These are phyloP conservation scores for Rhynchosporium agropyri DNA, from an alignment of 2,329 filamentous ascomycete species.

Conservation along the genomic window DNA sequence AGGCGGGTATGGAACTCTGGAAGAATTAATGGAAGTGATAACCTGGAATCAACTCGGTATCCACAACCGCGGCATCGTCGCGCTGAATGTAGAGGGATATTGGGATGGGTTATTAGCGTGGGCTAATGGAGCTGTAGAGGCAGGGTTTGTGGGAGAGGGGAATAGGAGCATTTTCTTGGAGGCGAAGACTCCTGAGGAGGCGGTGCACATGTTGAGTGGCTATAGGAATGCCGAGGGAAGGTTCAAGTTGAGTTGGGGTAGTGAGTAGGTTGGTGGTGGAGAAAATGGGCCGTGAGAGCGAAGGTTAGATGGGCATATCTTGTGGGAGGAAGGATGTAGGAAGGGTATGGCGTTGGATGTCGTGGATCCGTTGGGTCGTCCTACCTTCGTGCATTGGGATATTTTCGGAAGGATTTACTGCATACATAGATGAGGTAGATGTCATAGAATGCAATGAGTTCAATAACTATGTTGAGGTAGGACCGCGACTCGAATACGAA, in stretches of 20 bases:
- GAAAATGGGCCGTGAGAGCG: neutral
- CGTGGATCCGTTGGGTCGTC: neutral
- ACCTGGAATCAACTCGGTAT: neutral
- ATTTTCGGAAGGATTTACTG: too few relatives aligned
- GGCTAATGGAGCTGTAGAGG: slow-evolving; percentile 73
- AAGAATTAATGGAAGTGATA: neutral
- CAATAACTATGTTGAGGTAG: too few relatives aligned
- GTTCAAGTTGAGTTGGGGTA: slow-evolving; percentile 81
- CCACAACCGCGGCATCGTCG: neutral
- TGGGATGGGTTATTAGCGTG: slow-evolving; percentile 69
- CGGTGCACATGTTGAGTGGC: slow-evolving; percentile 67
- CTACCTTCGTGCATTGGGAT: too few relatives aligned
- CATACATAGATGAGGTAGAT: too few relatives aligned
- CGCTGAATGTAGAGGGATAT: neutral
- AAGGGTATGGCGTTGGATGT: neutral
- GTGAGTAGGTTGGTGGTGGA: slow-evolving; percentile 16
- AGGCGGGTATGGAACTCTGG: neutral
- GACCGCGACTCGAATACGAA: too few relatives aligned
- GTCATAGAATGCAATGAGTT: too few relatives aligned
- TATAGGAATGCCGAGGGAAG: slow-evolving; percentile 77
- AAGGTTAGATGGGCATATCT: neutral
- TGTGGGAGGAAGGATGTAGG: neutral
- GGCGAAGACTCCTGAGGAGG: slow-evolving; percentile 71
- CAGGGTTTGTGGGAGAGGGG: slow-evolving; percentile 73
- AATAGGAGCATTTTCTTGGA: slow-evolving; percentile 80